Evolutionary conservation across 1,139 yeast species (phyloP), one percentile per base, ranked within the genome.

Genomic region (Hyphopichia fennica): DNA sequence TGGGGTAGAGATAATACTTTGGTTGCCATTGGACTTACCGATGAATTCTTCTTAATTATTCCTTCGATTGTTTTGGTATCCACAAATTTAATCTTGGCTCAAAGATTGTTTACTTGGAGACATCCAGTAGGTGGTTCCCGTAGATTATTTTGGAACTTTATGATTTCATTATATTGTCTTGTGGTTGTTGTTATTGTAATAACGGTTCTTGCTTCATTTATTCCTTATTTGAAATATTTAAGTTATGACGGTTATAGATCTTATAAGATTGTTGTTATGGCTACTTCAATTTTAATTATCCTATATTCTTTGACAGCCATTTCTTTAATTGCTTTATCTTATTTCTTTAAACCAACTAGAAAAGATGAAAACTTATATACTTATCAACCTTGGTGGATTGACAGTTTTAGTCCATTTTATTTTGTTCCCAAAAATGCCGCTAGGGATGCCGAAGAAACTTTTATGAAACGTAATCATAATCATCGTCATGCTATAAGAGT

Each of bases 381-480:
- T 16, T 80, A 80, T 57, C 93, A 85, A 60, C 88, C 95, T 30
- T 82, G 84, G 76, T 86, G 95, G 95, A 81, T 86, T 54, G 82
- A 82, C 56, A 75, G 81, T 1, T 82, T 84, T 52, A 57, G 66
- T 18, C 74, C 83, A 11, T 63, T 69, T 35, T 82, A 82, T 59
- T 82, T 72, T 59, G 82, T 80, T 18, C 69, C 69, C 49, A 72
- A 69, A 34, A 67, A 69, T 53, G 77, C 83, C 23, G 67, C 73
- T 4, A 63, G 59, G 38, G 62, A 62, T 33, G 85, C 84, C 13
- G 82, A 71, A 50, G 68, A 64, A 30, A 56, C 80, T 0, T 81
- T 81, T 49, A 66, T 75, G 65, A 69, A 70, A 47, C 69, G 77
- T 56, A 72, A 70, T 50, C 72, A 65, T 47, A 71, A 72, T 50